Base-by-base conservation (phyloP, 768 basidiomycete species). In the Neoboletus magnificus region DNA sequence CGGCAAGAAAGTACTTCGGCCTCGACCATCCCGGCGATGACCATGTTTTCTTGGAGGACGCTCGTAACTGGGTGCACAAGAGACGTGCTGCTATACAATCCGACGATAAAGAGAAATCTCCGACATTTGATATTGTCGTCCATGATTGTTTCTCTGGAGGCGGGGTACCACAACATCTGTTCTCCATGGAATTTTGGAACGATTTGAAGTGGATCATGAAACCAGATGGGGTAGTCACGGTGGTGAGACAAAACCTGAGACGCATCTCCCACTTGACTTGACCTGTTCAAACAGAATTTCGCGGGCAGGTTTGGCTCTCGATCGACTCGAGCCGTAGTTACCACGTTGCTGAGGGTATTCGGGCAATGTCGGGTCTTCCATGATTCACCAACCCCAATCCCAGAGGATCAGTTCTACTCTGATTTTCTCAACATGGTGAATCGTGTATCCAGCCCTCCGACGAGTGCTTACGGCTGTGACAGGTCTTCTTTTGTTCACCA, bases 81-180 rank as follows among this genome's bases (percentile, higher is more conserved):
- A 71, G 75, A 45, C 77, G 77, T 50, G 59, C 64, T 40, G 25
- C 51, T 33, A 61, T 60, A 44, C 69, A 69, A 10, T 72, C 74
- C 20, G 45, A 57, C 41, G 48, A 49, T 22, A 20, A 50, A 15
- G 33, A 45, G n/a, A 42, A 16, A 27, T 20, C n/a, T 40, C 32
- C 60, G 10, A 50, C 49, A 9, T 92, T 82, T 65, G 87, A 91
- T 61, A 77, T 87, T 58, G 82, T 93, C 39, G 76, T 96, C 0
- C 96, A 98, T 61, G 95, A 96, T 63, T 91, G 91, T 65, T 98
- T 97, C 69, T 93, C 93, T 10, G 96, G 95, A 10, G 96, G 96
- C 4, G 84, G 83, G n/a, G 85, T 98, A 3, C 93, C 96, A 0
- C 76, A 84, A 36, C 87, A 92, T 64, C 74, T 98, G 49, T 98